Evolutionary conservation across 2,329 filamentous ascomycete species (phyloP).

Genomic region (Gaeumannomyces tritici): DNA sequence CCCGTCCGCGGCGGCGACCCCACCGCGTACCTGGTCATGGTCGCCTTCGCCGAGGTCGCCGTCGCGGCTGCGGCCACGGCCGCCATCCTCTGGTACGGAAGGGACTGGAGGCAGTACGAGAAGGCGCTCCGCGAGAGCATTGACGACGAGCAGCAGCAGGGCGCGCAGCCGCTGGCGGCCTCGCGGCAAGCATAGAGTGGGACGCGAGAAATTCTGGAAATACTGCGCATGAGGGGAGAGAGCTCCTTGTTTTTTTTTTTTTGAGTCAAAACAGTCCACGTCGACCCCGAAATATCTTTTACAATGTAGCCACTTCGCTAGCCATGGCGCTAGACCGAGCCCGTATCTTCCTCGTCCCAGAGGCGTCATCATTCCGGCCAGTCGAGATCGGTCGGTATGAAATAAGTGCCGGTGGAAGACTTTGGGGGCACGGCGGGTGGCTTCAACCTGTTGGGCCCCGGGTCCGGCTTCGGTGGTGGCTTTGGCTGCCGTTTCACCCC

Average conservation of each 20-base stretch:
- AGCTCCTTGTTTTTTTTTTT: neutral
- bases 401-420: neutral
- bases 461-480: neutral
- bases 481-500: neutral
- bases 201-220: neutral
- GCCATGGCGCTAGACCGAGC: too few relatives aligned
- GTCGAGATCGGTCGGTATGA: neutral
- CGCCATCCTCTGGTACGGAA: slow-evolving; percentile 2
- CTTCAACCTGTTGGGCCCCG: neutral
- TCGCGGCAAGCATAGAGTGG: neutral
- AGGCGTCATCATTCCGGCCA: neutral
- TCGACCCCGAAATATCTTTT: too few relatives aligned
- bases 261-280: neutral
- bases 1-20: slow-evolving; percentile 9
- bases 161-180: neutral
- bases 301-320: too few relatives aligned
- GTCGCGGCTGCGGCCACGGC: slow-evolving; percentile 12
- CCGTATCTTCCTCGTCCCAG: too few relatives aligned
- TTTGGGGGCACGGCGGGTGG: neutral
- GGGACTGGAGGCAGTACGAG: slow-evolving; percentile 1
- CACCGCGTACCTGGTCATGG: slow-evolving; percentile 20
- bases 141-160: too few relatives aligned
- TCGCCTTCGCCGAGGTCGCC: slow-evolving; percentile 19
- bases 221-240: neutral
- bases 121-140: neutral